Base-by-base conservation (phyloP, 192 early-diverging fungal genomes). In the Coemansia sp. region DNA sequence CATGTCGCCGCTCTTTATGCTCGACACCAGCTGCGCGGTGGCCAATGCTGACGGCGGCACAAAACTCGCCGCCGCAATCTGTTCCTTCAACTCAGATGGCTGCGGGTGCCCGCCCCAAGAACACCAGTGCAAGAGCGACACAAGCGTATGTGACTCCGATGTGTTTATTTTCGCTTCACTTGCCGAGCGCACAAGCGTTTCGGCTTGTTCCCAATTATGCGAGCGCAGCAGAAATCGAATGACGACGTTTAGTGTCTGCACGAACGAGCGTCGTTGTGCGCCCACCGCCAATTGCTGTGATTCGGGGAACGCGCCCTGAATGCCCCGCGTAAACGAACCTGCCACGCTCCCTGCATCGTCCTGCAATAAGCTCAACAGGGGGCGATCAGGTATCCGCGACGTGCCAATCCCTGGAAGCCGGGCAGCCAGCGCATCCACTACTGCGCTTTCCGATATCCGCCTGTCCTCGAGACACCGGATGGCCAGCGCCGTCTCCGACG, bases 401-500 rank as follows among this genome's bases (percentile, higher is more conserved):
- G 46, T 42, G 54, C 62, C 54, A 21, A 71, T 40, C 18, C 74
- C 64, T 3, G 74, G 74, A 52, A 76, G 68, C 40, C 57, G 56
- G 24, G 65, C 61, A 44, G 74, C 74, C 56, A 76, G 40, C 18
- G 74, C 64, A 12, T 71, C 68, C 10, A 67, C 68, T 7, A 60
- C 74, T 0, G 74, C 64, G 52, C 68, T 67, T 34, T 66, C 61
- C 11, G 60, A 46, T 7, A 76, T 58, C 23, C 60, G 56, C 9
- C 68, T 60, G 18, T 59, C 64, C 56, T 71, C 68, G 4, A 76
- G 61, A 21, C 64, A 67, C 15, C 68, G 50, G 2, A 66, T 48
- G 17, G 69, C 51, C 60, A 76, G 59, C 64, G 74, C 74, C 14
- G 66, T 60, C 61, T 76, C 74, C 2, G 74, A 42, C 7, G 56